phyloP scores from a whole-genome alignment of 1,139 yeast species.

The Pichia sp. region DNA sequence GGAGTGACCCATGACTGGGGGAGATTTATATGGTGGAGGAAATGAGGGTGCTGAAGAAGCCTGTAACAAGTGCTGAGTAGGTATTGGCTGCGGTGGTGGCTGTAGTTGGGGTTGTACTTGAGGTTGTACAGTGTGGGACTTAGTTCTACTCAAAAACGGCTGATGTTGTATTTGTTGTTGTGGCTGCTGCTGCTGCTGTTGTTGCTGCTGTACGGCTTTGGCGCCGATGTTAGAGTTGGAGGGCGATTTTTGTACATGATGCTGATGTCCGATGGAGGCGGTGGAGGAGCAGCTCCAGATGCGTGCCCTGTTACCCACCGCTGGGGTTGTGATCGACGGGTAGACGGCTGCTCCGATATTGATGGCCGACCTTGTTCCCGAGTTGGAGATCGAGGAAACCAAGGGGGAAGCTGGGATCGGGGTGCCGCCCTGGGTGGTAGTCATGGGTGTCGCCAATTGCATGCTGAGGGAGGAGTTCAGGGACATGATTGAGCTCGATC shows the following conservation, averaged over 20 bases:
- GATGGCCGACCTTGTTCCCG: neutral
- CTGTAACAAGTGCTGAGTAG: neutral
- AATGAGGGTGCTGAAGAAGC: neutral
- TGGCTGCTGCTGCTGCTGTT: conserved; percentile 10
- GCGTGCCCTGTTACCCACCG: conserved; percentile 6
- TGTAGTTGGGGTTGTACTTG: conserved; percentile 7
- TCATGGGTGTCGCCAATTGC: conserved; percentile 17
- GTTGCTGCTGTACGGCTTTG: conserved; percentile 4
- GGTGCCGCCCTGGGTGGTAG: conserved; percentile 2
- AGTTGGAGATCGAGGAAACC: conserved; percentile 1
- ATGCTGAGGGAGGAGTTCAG: conserved; percentile 23
- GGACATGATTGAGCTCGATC: conserved; percentile 28
- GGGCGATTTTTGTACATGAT: conserved; percentile 6
- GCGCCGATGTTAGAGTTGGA: conserved; percentile 1
- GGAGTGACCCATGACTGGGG: neutral
- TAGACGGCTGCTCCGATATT: neutral
- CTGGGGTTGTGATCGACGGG: conserved; percentile 2
- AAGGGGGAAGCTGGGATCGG: conserved; percentile 17
- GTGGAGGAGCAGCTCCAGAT: conserved; percentile 11
- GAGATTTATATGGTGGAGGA: neutral
- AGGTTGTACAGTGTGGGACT: conserved; percentile 5
- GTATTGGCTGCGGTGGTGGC: conserved; percentile 1
- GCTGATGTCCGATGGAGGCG: conserved; percentile 3
- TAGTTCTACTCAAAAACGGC: neutral
- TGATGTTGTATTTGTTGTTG: conserved; percentile 9